A percentile compares a stretch with the other conserved stretches of the same genome.
Conservation (phyloP, 176 grass and related monocot genomes). For the Olyra latifolia region DNA sequence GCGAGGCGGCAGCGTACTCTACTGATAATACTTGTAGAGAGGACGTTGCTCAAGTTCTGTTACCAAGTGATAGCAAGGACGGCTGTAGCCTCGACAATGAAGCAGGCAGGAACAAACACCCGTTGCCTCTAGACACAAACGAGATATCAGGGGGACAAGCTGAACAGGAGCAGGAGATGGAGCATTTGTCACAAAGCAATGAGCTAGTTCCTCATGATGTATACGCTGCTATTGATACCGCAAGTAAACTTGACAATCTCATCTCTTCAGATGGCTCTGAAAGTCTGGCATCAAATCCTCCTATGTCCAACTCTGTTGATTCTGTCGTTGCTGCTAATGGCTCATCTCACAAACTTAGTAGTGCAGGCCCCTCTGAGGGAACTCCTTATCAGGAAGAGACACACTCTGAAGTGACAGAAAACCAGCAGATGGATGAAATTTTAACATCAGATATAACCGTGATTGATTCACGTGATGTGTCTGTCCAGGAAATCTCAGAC, state of each 20-base stretch:
- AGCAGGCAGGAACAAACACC: conserved; percentile 6
- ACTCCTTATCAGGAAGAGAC: conserved; percentile 33
- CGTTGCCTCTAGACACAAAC: conserved; percentile 14
- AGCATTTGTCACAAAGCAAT: not conserved
- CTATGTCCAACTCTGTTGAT: not conserved
- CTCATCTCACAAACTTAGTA: not conserved
- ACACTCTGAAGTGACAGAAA: conserved; percentile 32
- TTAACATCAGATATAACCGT: conserved; percentile 31
- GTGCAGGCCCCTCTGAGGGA: not conserved
- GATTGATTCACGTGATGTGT: conserved; percentile 54
- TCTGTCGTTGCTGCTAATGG: conserved; percentile 2
- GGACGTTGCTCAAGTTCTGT: conserved; percentile 1
- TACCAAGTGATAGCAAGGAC: conserved; percentile 18
- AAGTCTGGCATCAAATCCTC: not conserved
- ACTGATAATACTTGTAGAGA: conserved; percentile 7
- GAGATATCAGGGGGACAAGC: conserved; percentile 6
- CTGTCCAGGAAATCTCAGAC: conserved; percentile 22
- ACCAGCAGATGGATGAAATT: conserved; percentile 37
- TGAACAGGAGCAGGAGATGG: conserved; percentile 8
- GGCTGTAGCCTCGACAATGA: conserved; percentile 17
- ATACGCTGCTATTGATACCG: not conserved
- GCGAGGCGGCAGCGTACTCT: conserved; percentile 20
- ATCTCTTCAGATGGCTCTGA: conserved; percentile 19
- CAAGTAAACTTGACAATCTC: conserved; percentile 21
- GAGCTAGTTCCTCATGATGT: not conserved